Evolutionary conservation across 2,329 filamentous ascomycete species (phyloP), one percentile per base, ranked within the genome.

Genomic region (Geosmithia putterillii): DNA sequence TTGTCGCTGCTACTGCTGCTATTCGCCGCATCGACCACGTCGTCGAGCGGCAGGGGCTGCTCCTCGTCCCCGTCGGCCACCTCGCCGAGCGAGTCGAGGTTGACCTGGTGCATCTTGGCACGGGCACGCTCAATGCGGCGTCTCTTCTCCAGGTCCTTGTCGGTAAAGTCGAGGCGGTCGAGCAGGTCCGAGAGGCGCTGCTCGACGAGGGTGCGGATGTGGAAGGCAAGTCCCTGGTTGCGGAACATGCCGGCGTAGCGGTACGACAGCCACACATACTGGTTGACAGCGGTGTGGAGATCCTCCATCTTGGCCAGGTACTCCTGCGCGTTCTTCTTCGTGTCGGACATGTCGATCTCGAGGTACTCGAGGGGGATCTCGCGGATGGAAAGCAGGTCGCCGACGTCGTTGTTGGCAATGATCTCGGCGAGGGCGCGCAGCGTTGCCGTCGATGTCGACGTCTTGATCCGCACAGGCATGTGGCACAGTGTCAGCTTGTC

Each of bases 261-360:
- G 61, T 90, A 96, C 52, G 85, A 90, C 15, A 98, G 70, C 92
- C 92, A 98, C 2, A 94, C 71, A 57, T 96, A 98, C 40, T 89
- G 66, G 38, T 90, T 86, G 34, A 98, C 67, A 22, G 78, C 71
- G 53, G 86, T 85, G 64, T 98, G 92, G 15, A 98, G 70, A 3
- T 66, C 60, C 59, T 98, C 92, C 18, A 96, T 67, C 8, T 69
- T 63, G 44, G 68, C 66, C 10, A 98, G 69, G 50, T 87, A 86
- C 0, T 66, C 58, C 43, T 71, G 63, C 14, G 61, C 58, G 1
- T 58, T 57, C 0, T 62, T 57, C 1, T 63, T 54, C 21, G 53
- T 59, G 7, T 60, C 48, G 2, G 59, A 51, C 21, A 65, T 46
- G 40, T 83, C 72, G 1, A 82, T 60, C 47, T 95, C 86, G 3